Conservation (phyloP, 352 stramenopile genomes). For the Globisporangium yorkense region DNA sequence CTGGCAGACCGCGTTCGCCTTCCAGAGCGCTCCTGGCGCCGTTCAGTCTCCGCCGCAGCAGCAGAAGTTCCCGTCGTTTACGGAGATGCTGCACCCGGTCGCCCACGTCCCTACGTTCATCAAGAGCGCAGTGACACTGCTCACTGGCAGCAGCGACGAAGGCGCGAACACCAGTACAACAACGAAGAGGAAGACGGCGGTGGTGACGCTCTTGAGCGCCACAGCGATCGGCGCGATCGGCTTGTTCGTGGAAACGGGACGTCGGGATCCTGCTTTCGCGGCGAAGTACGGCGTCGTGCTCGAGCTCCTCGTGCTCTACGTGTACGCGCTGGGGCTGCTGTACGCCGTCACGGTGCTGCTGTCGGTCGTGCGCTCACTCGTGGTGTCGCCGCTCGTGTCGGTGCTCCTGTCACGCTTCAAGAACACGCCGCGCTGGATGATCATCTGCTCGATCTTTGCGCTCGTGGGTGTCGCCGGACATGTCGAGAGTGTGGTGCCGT, state of each 20-base stretch:
- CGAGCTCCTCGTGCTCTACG: conserved; percentile 41
- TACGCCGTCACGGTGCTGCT: conserved; percentile 36
- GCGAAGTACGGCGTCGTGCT: conserved; percentile 13
- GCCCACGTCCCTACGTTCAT: conserved; percentile 34
- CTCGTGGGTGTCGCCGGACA: conserved; percentile 35
- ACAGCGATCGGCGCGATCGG: not conserved
- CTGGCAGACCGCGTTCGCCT: conserved; percentile 63
- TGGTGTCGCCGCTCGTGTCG: conserved; percentile 31
- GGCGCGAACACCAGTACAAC: not conserved
- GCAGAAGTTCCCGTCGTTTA: conserved; percentile 49
- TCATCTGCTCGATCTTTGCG: conserved; percentile 30
- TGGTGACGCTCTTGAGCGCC: conserved; percentile 3
- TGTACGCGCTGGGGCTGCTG: conserved; percentile 48
- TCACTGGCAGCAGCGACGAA: conserved; percentile 1
- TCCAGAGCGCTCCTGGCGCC: conserved; percentile 18
- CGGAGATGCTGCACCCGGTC: conserved; percentile 44
- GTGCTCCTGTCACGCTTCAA: conserved; percentile 20
- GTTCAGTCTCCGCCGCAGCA: conserved; percentile 10
- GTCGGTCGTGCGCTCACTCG: conserved; percentile 26
- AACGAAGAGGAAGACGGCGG: not conserved
- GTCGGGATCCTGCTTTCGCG: conserved; percentile 7
- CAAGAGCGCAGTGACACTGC: conserved; percentile 1
- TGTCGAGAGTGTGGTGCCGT: conserved; percentile 19
- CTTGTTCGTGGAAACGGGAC: conserved; percentile 7
- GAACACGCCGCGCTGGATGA: conserved; percentile 38